phyloP scores from a whole-genome alignment of 2,329 filamentous ascomycete species.

The Fusarium circinatum region DNA sequence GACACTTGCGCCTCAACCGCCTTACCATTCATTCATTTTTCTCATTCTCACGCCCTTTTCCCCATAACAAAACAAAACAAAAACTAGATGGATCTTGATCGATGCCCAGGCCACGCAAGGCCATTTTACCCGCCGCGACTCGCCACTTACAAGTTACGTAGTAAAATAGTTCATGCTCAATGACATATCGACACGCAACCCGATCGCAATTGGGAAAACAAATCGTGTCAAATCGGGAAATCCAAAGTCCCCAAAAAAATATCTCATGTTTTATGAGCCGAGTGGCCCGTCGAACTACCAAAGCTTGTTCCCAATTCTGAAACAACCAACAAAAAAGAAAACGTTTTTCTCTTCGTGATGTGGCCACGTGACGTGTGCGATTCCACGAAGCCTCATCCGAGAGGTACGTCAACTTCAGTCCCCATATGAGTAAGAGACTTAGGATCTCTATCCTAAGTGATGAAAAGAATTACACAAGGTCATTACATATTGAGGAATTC shows the following conservation, averaged over 20 bases:
- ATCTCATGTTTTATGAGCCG: not conserved
- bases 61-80: not conserved
- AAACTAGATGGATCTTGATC: slow-evolving; percentile 9
- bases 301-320: slow-evolving; percentile 30
- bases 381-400: not conserved
- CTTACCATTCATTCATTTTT: not conserved
- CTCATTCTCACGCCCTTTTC: not conserved
- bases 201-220: slow-evolving; percentile 24
- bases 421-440: not conserved
- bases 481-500: fast-evolving
- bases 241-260: not conserved
- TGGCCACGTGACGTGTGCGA: not conserved
- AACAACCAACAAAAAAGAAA: slow-evolving; percentile 12
- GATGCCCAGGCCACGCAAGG: not conserved
- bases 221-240: slow-evolving; percentile 31
- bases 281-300: slow-evolving; percentile 7
- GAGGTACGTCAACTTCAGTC: not conserved
- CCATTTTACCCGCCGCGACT: not conserved
- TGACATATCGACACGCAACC: slow-evolving; percentile 32
- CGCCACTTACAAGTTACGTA: slow-evolving; percentile 22
- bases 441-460: not conserved
- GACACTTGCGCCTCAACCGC: slow-evolving; percentile 22
- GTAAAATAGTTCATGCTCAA: slow-evolving; percentile 22
- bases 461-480: not conserved
- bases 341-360: not conserved